phyloP scores from a whole-genome alignment of 495 filamentous ascomycete genomes.

The Niebla homalea region DNA sequence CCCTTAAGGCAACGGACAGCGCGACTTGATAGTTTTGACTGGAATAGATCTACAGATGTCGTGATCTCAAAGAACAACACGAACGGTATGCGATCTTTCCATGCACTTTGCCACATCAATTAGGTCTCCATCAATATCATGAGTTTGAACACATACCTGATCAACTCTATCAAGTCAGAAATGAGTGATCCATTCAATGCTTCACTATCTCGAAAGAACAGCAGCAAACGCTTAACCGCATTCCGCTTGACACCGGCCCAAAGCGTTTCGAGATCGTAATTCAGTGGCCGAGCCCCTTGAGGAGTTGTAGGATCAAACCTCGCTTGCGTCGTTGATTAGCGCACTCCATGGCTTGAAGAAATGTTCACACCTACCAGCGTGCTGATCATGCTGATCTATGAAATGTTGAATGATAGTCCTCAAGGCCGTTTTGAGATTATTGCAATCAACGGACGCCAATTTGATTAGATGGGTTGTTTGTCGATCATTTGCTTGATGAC shows the following conservation, averaged over 20 bases:
- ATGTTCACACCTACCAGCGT: constrained; percentile 18
- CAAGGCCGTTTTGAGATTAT: constrained; percentile 69
- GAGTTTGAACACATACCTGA: constrained; percentile 44
- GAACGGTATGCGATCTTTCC: constrained; percentile 82
- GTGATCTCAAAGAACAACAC: constrained; percentile 77
- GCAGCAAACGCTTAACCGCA: constrained; percentile 45
- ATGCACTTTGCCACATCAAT: constrained; percentile 45
- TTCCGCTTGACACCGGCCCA: constrained; percentile 47
- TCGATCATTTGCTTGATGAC: constrained; percentile 34
- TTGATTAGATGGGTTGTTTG: constrained; percentile 46
- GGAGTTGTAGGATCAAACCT: neutral
- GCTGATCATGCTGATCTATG: constrained; percentile 39
- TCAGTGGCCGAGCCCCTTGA: constrained; percentile 55
- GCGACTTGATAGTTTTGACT: constrained; percentile 66
- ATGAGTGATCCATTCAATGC: constrained; percentile 74
- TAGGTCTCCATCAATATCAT: neutral
- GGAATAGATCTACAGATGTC: constrained; percentile 81
- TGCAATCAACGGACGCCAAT: constrained; percentile 61
- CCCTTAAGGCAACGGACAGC: constrained; percentile 59
- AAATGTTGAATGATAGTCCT: constrained; percentile 72
- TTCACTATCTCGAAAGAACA: constrained; percentile 84
- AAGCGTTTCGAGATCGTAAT: constrained; percentile 82
- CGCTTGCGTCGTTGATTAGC: neutral
- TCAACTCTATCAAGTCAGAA: constrained; percentile 61
- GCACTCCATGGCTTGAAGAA: constrained; percentile 1